A percentile compares a stretch with the other conserved stretches of the same genome.
phyloP scores from a whole-genome alignment of 768 basidiomycete genomes.

The Paxillus ammoniavirescens region DNA sequence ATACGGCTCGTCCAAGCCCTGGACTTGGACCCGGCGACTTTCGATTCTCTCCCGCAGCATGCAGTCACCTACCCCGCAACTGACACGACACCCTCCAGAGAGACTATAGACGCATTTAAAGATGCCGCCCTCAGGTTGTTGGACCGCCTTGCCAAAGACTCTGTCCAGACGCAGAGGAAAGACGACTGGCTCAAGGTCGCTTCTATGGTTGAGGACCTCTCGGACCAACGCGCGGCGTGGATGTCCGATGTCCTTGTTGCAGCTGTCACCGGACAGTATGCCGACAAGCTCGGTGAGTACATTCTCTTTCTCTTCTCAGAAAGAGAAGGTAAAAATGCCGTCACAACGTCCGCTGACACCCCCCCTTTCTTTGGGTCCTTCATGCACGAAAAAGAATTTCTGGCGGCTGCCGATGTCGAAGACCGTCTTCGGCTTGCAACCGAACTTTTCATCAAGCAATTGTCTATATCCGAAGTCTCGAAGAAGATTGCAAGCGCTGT shows the following conservation, averaged over 20 bases:
- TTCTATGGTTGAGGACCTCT: constrained; percentile 69
- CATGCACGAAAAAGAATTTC: constrained; percentile 43
- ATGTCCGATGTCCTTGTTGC: constrained; percentile 78
- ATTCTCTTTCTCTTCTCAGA: neutral
- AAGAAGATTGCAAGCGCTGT: constrained; percentile 79
- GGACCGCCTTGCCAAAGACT: constrained; percentile 55
- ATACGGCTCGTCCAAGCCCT: constrained; percentile 51
- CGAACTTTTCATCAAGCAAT: constrained; percentile 69
- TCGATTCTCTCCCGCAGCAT: constrained; percentile 36
- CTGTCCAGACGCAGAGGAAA: constrained; percentile 44
- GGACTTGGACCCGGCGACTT: constrained; percentile 25
- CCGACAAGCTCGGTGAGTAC: constrained; percentile 66
- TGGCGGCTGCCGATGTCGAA: constrained; percentile 57
- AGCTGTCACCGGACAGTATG: constrained; percentile 54
- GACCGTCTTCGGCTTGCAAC: constrained; percentile 66
- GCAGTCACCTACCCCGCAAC: constrained; percentile 47
- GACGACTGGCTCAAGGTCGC: constrained; percentile 72
- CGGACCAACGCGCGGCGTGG: constrained; percentile 61
- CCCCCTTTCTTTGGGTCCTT: neutral
- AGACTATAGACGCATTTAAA: constrained; percentile 66
- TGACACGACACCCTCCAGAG: constrained; percentile 45
- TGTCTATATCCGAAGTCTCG: constrained; percentile 77
- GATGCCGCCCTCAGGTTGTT: constrained; percentile 63
- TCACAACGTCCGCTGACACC: constrained; percentile 1
- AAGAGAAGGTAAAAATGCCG: neutral